Evolutionary conservation across 2,329 filamentous ascomycete genomes (phyloP).

Genomic region (Cladobotryum protrusum): DNA sequence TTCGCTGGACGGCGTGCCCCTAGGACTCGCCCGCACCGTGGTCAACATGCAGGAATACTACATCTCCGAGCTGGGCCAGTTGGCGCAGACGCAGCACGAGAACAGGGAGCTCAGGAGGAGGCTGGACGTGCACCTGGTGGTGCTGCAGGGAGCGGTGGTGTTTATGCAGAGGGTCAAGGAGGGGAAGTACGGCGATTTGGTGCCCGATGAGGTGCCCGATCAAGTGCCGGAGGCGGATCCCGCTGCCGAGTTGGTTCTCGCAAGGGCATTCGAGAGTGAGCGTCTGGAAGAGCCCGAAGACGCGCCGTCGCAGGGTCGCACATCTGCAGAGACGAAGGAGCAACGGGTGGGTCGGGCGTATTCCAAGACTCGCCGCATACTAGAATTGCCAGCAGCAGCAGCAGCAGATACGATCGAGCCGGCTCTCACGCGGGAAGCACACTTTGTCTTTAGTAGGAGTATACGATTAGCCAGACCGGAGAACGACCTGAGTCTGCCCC

Average conservation of each 20-base stretch:
- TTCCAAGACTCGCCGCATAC: too few relatives aligned
- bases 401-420: too few relatives aligned
- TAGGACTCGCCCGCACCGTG: conserved; percentile 11
- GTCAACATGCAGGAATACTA: conserved; percentile 21
- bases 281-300: not conserved
- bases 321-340: too few relatives aligned
- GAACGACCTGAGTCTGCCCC: conserved; percentile 11
- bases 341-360: too few relatives aligned
- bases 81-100: conserved; percentile 8
- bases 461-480: not conserved
- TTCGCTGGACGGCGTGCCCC: conserved; percentile 6
- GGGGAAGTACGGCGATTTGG: not conserved
- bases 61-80: conserved; percentile 11
- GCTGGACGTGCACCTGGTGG: conserved; percentile 15
- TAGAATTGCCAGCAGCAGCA: too few relatives aligned
- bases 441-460: too few relatives aligned
- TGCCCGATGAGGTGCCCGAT: too few relatives aligned
- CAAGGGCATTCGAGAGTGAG: not conserved
- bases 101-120: conserved; percentile 12
- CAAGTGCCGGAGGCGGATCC: not conserved
- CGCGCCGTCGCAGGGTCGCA: too few relatives aligned
- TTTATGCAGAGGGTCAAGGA: conserved; percentile 17
- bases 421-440: too few relatives aligned
- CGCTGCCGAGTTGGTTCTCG: not conserved
- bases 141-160: conserved; percentile 17